These are phyloP conservation scores for Populus davidiana DNA, from an alignment of 345 rosid species.

Conservation along the genomic window DNA sequence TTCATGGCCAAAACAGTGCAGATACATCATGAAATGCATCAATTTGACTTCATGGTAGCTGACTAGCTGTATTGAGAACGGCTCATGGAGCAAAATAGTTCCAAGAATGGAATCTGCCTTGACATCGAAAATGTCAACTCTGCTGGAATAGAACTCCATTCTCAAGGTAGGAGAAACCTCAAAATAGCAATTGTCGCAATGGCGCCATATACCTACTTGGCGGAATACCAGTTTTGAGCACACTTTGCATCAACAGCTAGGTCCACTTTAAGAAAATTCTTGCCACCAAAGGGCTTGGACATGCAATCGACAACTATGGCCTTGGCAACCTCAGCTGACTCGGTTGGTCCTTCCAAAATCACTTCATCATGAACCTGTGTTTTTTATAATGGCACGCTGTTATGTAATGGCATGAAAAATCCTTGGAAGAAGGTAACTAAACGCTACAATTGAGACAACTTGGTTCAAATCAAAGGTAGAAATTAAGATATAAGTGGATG, in stretches of 20 bases:
- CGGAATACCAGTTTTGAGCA: slow-evolving; percentile 89
- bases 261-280: slow-evolving; percentile 73
- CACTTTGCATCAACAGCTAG: slow-evolving; percentile 86
- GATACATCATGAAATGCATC: background rate
- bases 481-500: background rate
- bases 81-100: background rate
- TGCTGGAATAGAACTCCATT: background rate
- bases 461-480: background rate
- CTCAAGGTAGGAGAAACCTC: background rate
- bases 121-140: background rate
- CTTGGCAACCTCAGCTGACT: slow-evolving; percentile 80
- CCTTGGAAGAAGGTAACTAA: background rate
- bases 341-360: slow-evolving; percentile 91
- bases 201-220: slow-evolving; percentile 44
- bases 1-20: background rate
- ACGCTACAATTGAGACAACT: background rate
- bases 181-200: background rate
- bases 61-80: background rate
- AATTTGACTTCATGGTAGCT: background rate
- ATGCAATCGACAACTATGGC: slow-evolving; percentile 83
- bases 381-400: slow-evolving; percentile 2
- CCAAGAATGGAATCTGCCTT: background rate
- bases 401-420: background rate
- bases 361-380: slow-evolving; percentile 95
- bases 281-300: slow-evolving; percentile 75